phyloP scores from a whole-genome alignment of 805 yeast genomes.

The Wickerhamiella siamensis region DNA sequence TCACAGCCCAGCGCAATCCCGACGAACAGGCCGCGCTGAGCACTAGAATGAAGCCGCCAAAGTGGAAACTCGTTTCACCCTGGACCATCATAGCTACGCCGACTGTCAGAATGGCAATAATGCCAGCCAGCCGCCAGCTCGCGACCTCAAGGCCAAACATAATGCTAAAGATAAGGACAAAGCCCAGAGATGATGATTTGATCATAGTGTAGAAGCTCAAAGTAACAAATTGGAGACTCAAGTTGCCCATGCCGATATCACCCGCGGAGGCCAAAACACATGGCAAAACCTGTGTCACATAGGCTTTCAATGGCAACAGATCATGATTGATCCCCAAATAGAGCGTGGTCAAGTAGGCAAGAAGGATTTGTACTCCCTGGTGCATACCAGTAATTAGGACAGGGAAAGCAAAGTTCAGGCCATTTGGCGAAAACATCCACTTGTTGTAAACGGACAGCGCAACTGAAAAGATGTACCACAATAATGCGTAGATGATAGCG shows the following conservation, averaged over 20 bases:
- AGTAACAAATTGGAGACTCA: slow-evolving; percentile 64
- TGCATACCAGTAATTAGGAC: slow-evolving; percentile 73
- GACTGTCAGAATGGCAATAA: slow-evolving; percentile 62
- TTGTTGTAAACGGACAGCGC: slow-evolving; percentile 52
- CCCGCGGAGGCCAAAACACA: slow-evolving; percentile 82
- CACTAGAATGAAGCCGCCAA: slow-evolving; percentile 59
- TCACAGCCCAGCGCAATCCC: slow-evolving; percentile 90
- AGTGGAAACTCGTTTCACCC: slow-evolving; percentile 25
- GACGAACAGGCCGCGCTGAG: slow-evolving; percentile 65
- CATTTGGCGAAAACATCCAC: slow-evolving; percentile 83
- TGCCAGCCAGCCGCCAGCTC: slow-evolving; percentile 48
- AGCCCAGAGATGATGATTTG: slow-evolving; percentile 74
- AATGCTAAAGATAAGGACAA: slow-evolving; percentile 80
- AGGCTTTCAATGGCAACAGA: slow-evolving; percentile 16
- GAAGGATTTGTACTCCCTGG: slow-evolving; percentile 50
- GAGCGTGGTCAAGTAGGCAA: slow-evolving; percentile 36
- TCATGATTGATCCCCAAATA: slow-evolving; percentile 18
- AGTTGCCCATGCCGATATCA: slow-evolving; percentile 87
- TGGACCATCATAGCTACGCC: slow-evolving; percentile 84
- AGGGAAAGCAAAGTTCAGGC: slow-evolving; percentile 70
- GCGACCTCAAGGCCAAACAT: slow-evolving; percentile 64
- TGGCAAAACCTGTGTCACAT: slow-evolving; percentile 50
- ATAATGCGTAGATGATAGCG: slow-evolving; percentile 13
- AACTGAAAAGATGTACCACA: slow-evolving; percentile 28
- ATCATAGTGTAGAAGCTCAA: slow-evolving; percentile 84